Evolutionary conservation across 1,284 basidiomycete species (phyloP).

Genomic region (Trichosporon ovoides): DNA sequence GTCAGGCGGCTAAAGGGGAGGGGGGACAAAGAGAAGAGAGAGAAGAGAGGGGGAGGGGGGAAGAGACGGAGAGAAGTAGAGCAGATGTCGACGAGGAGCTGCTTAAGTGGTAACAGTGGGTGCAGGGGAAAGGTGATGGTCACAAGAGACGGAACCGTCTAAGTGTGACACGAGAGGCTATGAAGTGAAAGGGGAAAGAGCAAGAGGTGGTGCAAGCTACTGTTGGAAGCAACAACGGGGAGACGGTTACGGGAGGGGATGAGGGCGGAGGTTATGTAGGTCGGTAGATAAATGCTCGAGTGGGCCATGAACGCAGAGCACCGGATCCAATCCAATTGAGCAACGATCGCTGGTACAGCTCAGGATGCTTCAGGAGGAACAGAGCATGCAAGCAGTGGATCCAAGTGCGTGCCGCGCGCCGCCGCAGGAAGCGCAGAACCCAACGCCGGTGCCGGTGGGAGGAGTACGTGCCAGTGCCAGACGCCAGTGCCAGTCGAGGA

Average conservation of each 20-base stretch:
- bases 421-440: neutral
- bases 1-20: neutral
- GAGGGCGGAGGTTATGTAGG: slow-evolving; percentile 4
- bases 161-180: neutral
- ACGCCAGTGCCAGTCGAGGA: slow-evolving; percentile 1
- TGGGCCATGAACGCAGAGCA: slow-evolving; percentile 1
- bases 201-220: slow-evolving; percentile 1
- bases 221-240: slow-evolving; percentile 5
- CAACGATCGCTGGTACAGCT: slow-evolving; percentile 5
- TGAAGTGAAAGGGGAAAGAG: neutral
- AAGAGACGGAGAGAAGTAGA: neutral
- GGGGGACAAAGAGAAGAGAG: neutral
- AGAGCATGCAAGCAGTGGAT: neutral
- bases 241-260: slow-evolving; percentile 4
- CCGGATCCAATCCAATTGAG: neutral
- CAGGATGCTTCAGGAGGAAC: neutral
- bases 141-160: neutral
- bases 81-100: neutral
- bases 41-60: neutral
- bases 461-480: too few relatives aligned
- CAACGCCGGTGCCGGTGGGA: too few relatives aligned
- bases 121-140: neutral
- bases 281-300: slow-evolving; percentile 4
- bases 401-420: neutral
- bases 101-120: neutral